A percentile compares a stretch with the other conserved stretches of the same genome.
These are phyloP conservation scores for Ogataea trehalophila DNA, from an alignment of 805 yeast species.

Conservation along the genomic window DNA sequence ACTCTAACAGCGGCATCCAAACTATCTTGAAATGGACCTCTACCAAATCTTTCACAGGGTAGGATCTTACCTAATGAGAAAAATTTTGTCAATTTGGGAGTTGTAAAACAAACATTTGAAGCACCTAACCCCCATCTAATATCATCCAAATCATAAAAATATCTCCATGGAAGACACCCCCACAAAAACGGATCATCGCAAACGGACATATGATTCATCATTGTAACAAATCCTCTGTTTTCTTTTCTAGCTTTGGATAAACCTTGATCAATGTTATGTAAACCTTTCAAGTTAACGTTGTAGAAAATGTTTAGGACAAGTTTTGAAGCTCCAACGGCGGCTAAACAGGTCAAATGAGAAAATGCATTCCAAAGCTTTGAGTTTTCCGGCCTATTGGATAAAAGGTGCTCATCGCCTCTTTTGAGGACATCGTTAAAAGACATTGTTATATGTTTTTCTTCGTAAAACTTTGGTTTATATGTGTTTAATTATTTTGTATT, in stretches of 20 bases:
- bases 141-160: slow-evolving; percentile 54
- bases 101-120: slow-evolving; percentile 78
- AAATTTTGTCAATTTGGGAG: slow-evolving; percentile 45
- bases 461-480: not conserved
- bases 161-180: slow-evolving; percentile 77
- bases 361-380: slow-evolving; percentile 58
- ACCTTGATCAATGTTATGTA: slow-evolving; percentile 62
- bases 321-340: slow-evolving; percentile 63
- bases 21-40: slow-evolving; percentile 88
- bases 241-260: slow-evolving; percentile 58
- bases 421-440: slow-evolving; percentile 62
- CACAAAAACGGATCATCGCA: slow-evolving; percentile 91
- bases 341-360: slow-evolving; percentile 63
- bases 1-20: slow-evolving; percentile 81
- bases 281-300: slow-evolving; percentile 55
- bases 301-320: slow-evolving; percentile 56
- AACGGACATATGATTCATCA: slow-evolving; percentile 90
- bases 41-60: slow-evolving; percentile 82
- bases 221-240: slow-evolving; percentile 72
- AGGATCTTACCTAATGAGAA: slow-evolving; percentile 88
- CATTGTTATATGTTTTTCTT: slow-evolving; percentile 35
- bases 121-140: slow-evolving; percentile 97
- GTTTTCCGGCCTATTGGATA: slow-evolving; percentile 47
- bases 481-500: not conserved
- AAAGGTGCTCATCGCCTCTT: slow-evolving; percentile 69